phyloP scores from a whole-genome alignment of 768 basidiomycete species.

The Flagelloscypha sp. region DNA sequence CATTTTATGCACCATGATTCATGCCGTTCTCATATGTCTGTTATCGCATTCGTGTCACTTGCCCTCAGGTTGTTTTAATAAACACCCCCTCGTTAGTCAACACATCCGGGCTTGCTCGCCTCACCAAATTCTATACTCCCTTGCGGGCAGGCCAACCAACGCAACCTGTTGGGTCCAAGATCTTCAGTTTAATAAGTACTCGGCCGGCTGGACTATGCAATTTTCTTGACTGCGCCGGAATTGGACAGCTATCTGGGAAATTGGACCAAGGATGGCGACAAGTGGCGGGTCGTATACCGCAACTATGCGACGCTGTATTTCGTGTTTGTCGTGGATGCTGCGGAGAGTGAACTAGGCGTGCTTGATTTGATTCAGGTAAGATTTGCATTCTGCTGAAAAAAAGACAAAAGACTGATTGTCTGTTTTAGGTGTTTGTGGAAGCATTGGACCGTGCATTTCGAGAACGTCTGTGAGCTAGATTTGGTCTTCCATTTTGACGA shows the following conservation, averaged over 20 bases:
- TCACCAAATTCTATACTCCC: conserved; percentile 86
- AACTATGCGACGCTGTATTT: conserved; percentile 96
- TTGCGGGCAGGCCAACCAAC: conserved; percentile 50
- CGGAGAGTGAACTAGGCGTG: conserved; percentile 95
- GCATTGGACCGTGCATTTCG: conserved; percentile 90
- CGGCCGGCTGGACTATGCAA: conserved; percentile 85
- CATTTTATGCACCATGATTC: conserved; percentile 50
- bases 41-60: conserved; percentile 14
- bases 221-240: conserved; percentile 90
- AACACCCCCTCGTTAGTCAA: conserved; percentile 77
- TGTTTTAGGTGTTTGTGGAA: conserved; percentile 96
- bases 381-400: background rate
- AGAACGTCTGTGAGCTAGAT: conserved; percentile 98
- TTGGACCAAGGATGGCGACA: conserved; percentile 36
- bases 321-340: conserved; percentile 92
- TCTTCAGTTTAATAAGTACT: conserved; percentile 79
- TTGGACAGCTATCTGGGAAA: conserved; percentile 65
- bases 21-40: conserved; percentile 80
- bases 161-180: conserved; percentile 73
- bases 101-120: conserved; percentile 77
- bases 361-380: conserved; percentile 92
- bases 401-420: no score
- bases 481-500: conserved; percentile 99
- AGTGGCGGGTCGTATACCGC: conserved; percentile 85
- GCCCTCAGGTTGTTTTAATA: conserved; percentile 11